phyloP scores from a whole-genome alignment of 2,329 filamentous ascomycete species.

The Lasiodiplodia sp. region DNA sequence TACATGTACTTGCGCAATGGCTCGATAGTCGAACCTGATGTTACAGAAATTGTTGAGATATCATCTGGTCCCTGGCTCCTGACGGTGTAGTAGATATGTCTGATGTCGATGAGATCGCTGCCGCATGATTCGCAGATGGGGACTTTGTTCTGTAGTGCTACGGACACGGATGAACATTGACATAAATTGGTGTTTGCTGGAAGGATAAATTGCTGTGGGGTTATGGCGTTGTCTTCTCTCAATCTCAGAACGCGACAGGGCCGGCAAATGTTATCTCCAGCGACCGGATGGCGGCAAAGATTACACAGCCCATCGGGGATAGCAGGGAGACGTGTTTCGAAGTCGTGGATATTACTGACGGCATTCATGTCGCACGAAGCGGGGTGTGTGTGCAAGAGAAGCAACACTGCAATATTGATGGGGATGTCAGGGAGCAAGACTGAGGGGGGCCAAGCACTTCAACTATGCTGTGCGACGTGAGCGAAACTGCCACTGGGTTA shows the following conservation, averaged over 20 bases:
- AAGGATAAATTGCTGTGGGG: neutral
- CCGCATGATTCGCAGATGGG: neutral
- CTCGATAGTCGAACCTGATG: neutral
- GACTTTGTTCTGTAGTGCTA: neutral
- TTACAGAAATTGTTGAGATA: neutral
- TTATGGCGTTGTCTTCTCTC: neutral
- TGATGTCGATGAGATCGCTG: neutral
- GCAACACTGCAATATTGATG: neutral
- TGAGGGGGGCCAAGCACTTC: neutral
- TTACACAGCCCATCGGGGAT: neutral
- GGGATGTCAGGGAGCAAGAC: neutral
- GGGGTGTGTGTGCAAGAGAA: neutral
- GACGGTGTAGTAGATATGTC: neutral
- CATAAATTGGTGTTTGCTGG: neutral
- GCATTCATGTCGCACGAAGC: neutral
- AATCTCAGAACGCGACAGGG: neutral
- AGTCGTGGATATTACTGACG: neutral
- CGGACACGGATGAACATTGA: neutral
- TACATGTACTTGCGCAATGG: neutral
- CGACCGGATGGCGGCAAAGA: neutral
- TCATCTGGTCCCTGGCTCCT: neutral
- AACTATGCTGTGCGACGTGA: neutral
- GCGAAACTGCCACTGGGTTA: neutral
- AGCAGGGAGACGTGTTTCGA: neutral
- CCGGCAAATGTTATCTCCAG: neutral